A percentile compares a stretch with the other conserved stretches of the same genome.
Conservation (phyloP, 1,139 yeast species). For the Scheffersomyces lignicola region DNA sequence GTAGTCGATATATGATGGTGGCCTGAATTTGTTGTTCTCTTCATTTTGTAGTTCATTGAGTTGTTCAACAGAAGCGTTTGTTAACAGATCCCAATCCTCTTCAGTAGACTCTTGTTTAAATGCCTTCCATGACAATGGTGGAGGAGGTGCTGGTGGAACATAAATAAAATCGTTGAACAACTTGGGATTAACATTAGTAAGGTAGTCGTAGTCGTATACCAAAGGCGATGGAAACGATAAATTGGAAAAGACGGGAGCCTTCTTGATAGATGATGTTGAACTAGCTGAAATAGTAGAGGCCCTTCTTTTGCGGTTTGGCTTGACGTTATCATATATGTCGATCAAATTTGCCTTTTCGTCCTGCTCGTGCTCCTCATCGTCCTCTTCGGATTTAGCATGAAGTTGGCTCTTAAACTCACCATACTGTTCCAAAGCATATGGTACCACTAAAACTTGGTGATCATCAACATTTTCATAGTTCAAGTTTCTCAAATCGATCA, state of each 20-base stretch:
- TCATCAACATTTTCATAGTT: constrained; percentile 37
- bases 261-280: constrained; percentile 6
- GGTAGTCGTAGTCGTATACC: constrained; percentile 46
- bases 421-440: constrained; percentile 45
- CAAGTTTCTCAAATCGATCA: constrained; percentile 73
- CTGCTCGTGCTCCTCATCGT: constrained; percentile 8
- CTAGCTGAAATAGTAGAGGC: background rate
- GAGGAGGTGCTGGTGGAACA: constrained; percentile 25
- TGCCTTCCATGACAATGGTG: too few relatives aligned
- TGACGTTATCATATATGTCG: background rate
- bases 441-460: constrained; percentile 71
- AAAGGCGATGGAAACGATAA: constrained; percentile 37
- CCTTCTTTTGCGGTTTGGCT: background rate
- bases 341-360: constrained; percentile 1
- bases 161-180: constrained; percentile 40
- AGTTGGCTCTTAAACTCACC: constrained; percentile 24
- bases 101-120: too few relatives aligned
- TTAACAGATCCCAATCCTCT: too few relatives aligned
- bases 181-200: constrained; percentile 39
- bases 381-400: constrained; percentile 7
- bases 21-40: too few relatives aligned
- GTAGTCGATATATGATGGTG: too few relatives aligned
- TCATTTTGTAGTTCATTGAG: too few relatives aligned
- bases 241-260: constrained; percentile 9
- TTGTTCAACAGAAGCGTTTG: too few relatives aligned